phyloP scores from a whole-genome alignment of 2,329 filamentous ascomycete genomes.

The Lachnellula suecica region DNA sequence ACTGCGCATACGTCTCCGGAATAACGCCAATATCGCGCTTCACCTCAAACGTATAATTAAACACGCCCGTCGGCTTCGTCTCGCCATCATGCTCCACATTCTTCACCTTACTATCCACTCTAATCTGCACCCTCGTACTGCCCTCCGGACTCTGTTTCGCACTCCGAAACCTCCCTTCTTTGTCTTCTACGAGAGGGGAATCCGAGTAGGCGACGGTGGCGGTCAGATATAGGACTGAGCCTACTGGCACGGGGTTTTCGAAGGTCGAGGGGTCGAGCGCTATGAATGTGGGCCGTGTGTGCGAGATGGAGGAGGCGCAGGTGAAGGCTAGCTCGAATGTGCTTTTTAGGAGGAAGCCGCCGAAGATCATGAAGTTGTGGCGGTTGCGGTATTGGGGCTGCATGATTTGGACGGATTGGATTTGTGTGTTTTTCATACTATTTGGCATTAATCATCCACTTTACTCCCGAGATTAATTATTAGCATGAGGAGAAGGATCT shows the following conservation, averaged over 20 bases:
- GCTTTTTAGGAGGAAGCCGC: constrained; percentile 68
- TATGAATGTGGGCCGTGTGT: constrained; percentile 66
- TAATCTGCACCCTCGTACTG: constrained; percentile 63
- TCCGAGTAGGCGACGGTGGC: constrained; percentile 69
- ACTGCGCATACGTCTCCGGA: constrained; percentile 45
- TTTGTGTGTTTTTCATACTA: constrained; percentile 62
- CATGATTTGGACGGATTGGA: constrained; percentile 71
- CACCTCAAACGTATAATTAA: constrained; percentile 72
- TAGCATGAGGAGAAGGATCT: background rate
- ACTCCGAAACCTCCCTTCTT: background rate
- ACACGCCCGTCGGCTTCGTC: constrained; percentile 67
- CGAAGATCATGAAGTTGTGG: constrained; percentile 75
- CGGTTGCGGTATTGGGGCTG: constrained; percentile 69
- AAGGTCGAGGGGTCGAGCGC: constrained; percentile 70
- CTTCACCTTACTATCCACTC: constrained; percentile 67
- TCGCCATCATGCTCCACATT: constrained; percentile 64
- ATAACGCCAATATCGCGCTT: constrained; percentile 65
- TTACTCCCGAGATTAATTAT: background rate
- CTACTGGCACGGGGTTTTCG: constrained; percentile 70
- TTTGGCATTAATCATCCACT: constrained; percentile 26
- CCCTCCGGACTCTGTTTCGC: constrained; percentile 36
- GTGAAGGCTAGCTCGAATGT: constrained; percentile 74
- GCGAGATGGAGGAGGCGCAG: constrained; percentile 66
- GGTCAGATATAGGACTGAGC: constrained; percentile 67
- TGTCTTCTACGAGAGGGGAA: constrained; percentile 42